phyloP scores from a whole-genome alignment of 2,329 filamentous ascomycete species.

The Neocucurbitaria cava region DNA sequence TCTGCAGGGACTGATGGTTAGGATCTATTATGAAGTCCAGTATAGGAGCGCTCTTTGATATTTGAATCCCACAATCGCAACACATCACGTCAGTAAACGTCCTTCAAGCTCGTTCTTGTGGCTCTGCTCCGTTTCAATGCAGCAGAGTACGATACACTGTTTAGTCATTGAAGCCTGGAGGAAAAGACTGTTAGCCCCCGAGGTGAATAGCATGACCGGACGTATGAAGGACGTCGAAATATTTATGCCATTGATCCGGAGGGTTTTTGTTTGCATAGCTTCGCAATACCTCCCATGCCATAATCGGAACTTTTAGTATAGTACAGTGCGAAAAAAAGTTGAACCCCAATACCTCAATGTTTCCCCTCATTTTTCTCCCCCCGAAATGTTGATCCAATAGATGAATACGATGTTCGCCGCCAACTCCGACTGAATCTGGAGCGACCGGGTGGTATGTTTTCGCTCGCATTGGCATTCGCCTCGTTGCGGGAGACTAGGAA shows the following conservation, averaged over 20 bases:
- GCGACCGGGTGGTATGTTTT: not conserved
- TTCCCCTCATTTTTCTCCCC: not conserved
- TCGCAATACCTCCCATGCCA: not conserved
- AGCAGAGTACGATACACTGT: no score
- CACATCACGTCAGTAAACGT: no score
- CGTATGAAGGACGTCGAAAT: not conserved
- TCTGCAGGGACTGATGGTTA: no score
- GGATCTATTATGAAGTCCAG: not conserved
- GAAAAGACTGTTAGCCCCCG: no score
- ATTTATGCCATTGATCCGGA: not conserved
- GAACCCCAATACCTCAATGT: not conserved
- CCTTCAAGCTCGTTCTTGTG: no score
- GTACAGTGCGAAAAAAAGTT: not conserved
- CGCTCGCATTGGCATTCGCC: not conserved
- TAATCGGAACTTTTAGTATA: not conserved
- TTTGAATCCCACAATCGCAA: no score
- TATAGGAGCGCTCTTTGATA: no score
- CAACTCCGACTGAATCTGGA: not conserved
- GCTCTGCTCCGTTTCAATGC: no score
- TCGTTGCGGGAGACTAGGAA: not conserved
- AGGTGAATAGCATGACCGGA: no score
- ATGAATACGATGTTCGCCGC: not conserved
- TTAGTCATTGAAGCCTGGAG: no score
- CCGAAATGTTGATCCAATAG: not conserved
- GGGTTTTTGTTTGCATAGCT: not conserved